These are phyloP conservation scores for Filobasidium uniguttulatum DNA, from an alignment of 1,284 basidiomycete genomes.

Conservation along the genomic window DNA sequence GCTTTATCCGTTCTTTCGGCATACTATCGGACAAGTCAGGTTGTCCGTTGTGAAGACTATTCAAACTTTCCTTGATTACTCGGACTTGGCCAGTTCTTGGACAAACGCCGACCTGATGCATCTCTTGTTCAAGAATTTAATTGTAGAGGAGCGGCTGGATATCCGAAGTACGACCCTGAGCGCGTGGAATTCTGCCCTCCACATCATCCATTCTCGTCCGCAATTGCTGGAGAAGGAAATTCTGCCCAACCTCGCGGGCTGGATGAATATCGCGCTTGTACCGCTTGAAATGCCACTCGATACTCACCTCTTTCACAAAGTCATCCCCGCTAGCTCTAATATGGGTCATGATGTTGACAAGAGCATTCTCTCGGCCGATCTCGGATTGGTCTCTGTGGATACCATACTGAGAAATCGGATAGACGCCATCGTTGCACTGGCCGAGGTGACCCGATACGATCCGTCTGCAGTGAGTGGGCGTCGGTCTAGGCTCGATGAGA, in stretches of 20 bases:
- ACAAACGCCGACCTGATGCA: slow-evolving; percentile 62
- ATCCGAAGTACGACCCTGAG: slow-evolving; percentile 66
- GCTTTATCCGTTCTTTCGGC: slow-evolving; percentile 92
- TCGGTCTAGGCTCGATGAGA: background rate
- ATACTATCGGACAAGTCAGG: slow-evolving; percentile 88
- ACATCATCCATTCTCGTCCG: slow-evolving; percentile 46
- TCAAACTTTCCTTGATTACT: slow-evolving; percentile 66
- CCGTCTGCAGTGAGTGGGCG: slow-evolving; percentile 43
- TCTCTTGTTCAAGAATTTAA: slow-evolving; percentile 84
- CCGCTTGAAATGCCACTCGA: slow-evolving; percentile 76
- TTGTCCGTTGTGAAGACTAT: slow-evolving; percentile 85
- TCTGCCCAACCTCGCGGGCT: slow-evolving; percentile 39
- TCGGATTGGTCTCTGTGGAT: slow-evolving; percentile 68
- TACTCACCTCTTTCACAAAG: slow-evolving; percentile 54
- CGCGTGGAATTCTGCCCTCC: slow-evolving; percentile 63
- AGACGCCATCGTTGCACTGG: slow-evolving; percentile 65
- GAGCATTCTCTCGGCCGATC: slow-evolving; percentile 83
- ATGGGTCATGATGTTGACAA: slow-evolving; percentile 85
- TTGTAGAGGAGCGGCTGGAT: slow-evolving; percentile 79
- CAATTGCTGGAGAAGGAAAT: slow-evolving; percentile 27
- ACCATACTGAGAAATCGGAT: slow-evolving; percentile 69
- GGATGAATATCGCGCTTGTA: slow-evolving; percentile 82
- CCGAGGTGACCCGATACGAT: slow-evolving; percentile 56
- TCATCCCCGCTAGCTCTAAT: slow-evolving; percentile 23
- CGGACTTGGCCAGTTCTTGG: slow-evolving; percentile 62